These are phyloP conservation scores for Mariannaea elegans DNA, from an alignment of 2,329 filamentous ascomycete genomes.

Conservation along the genomic window DNA sequence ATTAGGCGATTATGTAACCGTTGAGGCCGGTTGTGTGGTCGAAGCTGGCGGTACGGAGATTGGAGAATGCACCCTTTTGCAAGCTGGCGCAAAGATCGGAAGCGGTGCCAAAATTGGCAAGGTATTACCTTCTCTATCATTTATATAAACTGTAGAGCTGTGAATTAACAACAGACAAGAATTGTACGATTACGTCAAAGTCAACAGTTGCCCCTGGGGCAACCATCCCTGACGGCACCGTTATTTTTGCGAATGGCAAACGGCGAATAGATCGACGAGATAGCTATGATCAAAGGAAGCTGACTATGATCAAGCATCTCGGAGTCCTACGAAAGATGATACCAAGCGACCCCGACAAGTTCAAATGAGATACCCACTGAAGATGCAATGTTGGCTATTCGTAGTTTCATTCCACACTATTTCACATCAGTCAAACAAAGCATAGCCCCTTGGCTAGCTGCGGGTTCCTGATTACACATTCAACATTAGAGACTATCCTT, in stretches of 20 bases:
- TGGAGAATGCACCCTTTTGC: conserved; percentile 67
- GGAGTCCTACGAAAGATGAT: conserved; percentile 74
- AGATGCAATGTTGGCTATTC: not conserved
- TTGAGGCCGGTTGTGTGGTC: conserved; percentile 68
- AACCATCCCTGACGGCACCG: conserved; percentile 71
- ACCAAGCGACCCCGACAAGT: conserved; percentile 67
- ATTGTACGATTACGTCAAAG: conserved; percentile 75
- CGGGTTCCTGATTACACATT: not conserved
- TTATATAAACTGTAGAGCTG: not conserved
- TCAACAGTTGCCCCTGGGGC: conserved; percentile 67
- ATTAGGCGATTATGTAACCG: conserved; percentile 67
- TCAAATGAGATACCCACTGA: conserved; percentile 42
- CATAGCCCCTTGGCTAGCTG: not conserved
- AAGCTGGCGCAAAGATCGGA: conserved; percentile 68
- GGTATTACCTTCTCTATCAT: conserved; percentile 50
- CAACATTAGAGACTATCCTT: not conserved
- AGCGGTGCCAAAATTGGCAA: conserved; percentile 70
- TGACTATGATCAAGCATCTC: conserved; percentile 72
- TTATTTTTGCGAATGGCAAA: conserved; percentile 73
- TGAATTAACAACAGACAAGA: conserved; percentile 49
- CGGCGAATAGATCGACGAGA: conserved; percentile 66
- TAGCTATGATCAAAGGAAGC: conserved; percentile 70
- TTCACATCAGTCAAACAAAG: not conserved
- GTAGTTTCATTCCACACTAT: not conserved
- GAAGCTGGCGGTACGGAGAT: conserved; percentile 70